Conservation (phyloP, 1,284 basidiomycete genomes). For the Sutorius eximius region DNA sequence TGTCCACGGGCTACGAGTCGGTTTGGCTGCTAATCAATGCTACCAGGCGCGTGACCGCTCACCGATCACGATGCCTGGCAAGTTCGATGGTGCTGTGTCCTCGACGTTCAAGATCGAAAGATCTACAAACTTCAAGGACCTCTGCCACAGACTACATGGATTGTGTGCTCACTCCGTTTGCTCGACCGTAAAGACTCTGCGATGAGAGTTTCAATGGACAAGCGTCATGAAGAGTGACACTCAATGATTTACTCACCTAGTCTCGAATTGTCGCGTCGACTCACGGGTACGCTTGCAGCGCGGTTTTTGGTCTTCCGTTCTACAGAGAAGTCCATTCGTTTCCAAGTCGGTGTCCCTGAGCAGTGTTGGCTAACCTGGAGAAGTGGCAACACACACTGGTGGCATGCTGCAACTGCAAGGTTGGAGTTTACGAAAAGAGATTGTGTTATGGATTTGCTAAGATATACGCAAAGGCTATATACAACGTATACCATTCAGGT, state of each 20-base stretch:
- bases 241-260: conserved; percentile 16
- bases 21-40: conserved; percentile 2
- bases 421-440: neutral
- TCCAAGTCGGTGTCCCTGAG: conserved; percentile 3
- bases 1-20: conserved; percentile 16
- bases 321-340: conserved; percentile 10
- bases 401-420: conserved; percentile 10
- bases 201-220: conserved; percentile 14
- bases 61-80: conserved; percentile 14
- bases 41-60: conserved; percentile 1
- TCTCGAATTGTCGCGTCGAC: conserved; percentile 8
- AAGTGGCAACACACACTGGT: neutral
- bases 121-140: conserved; percentile 13
- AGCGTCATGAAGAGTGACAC: neutral
- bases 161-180: conserved; percentile 17
- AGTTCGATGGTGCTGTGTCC: conserved; percentile 7
- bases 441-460: neutral
- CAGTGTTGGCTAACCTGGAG: conserved; percentile 22
- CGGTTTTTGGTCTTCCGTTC: conserved; percentile 13
- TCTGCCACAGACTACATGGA: neutral
- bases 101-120: conserved; percentile 6
- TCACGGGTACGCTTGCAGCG: conserved; percentile 21
- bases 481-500: neutral
- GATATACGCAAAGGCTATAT: neutral
- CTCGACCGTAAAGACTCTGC: conserved; percentile 17